Conservation (phyloP, 805 yeast species). For the Debaryomyces maramus region DNA sequence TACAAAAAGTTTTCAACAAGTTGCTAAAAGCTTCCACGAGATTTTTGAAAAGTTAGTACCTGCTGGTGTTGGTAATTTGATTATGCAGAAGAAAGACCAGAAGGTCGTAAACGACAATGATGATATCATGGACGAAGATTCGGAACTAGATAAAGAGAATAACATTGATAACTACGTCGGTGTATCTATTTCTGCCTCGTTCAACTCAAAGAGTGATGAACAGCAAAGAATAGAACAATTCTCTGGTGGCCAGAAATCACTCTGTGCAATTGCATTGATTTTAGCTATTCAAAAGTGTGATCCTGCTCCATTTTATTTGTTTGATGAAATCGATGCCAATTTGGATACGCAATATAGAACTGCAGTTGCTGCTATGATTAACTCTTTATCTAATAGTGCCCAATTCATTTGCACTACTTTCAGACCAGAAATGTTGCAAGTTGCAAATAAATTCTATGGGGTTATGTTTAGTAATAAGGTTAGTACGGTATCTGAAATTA, state of each 20-base stretch:
- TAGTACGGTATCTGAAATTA: slow-evolving; percentile 72
- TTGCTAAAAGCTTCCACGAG: slow-evolving; percentile 68
- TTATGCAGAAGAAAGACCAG: slow-evolving; percentile 52
- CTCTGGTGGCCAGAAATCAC: slow-evolving; percentile 94
- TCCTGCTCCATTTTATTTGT: slow-evolving; percentile 94
- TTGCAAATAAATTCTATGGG: slow-evolving; percentile 85
- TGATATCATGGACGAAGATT: slow-evolving; percentile 19
- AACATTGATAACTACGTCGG: slow-evolving; percentile 67
- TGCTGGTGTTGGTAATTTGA: slow-evolving; percentile 70
- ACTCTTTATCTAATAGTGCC: slow-evolving; percentile 61
- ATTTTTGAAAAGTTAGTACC: slow-evolving; percentile 85
- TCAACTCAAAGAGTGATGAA: slow-evolving; percentile 81
- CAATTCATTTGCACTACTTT: slow-evolving; percentile 97
- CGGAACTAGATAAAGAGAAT: slow-evolving; percentile 7
- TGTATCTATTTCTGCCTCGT: slow-evolving; percentile 83
- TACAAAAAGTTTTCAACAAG: slow-evolving; percentile 70
- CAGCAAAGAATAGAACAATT: slow-evolving; percentile 86
- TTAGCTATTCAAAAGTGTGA: slow-evolving; percentile 93
- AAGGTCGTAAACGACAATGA: slow-evolving; percentile 2
- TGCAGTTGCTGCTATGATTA: slow-evolving; percentile 77
- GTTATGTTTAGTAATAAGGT: slow-evolving; percentile 82
- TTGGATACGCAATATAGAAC: slow-evolving; percentile 89
- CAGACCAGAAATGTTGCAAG: slow-evolving; percentile 86
- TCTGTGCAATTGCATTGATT: slow-evolving; percentile 94
- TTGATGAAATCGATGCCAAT: slow-evolving; percentile 97